These are phyloP conservation scores for Themeda triandra DNA, from an alignment of 176 grass and related monocot species.

Conservation along the genomic window DNA sequence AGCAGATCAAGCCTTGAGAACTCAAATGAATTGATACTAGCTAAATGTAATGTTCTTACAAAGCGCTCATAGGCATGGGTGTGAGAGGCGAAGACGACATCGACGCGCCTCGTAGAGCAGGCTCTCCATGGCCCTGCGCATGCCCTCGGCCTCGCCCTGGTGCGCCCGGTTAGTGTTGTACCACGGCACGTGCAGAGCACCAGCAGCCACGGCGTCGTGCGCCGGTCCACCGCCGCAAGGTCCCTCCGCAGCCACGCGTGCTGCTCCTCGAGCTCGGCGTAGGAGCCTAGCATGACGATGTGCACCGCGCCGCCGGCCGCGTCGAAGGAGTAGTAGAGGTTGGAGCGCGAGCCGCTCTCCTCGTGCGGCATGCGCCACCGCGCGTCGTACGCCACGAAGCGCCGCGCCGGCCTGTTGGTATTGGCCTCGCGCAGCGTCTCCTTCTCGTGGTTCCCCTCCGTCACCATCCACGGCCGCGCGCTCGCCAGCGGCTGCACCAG, in stretches of 20 bases:
- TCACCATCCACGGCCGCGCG: conserved; percentile 73
- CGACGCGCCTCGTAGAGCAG: conserved; percentile 49
- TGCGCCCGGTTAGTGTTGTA: conserved; percentile 67
- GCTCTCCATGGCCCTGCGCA: conserved; percentile 51
- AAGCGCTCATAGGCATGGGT: conserved; percentile 70
- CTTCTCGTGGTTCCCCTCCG: conserved; percentile 71
- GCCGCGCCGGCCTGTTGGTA: background rate
- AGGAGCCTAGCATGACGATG: conserved; percentile 66
- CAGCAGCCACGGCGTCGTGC: too few relatives aligned
- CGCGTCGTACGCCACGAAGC: conserved; percentile 56
- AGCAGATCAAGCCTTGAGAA: background rate
- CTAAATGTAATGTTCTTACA: conserved; percentile 7
- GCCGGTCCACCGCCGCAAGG: conserved; percentile 45
- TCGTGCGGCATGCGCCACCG: conserved; percentile 61
- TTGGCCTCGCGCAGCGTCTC: conserved; percentile 35
- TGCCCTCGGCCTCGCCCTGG: conserved; percentile 39
- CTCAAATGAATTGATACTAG: background rate
- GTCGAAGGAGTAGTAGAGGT: conserved; percentile 75
- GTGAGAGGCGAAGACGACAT: conserved; percentile 54
- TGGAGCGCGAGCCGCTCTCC: conserved; percentile 42
- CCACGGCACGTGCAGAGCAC: too few relatives aligned
- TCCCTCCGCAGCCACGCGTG: conserved; percentile 55
- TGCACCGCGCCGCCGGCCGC: conserved; percentile 29
- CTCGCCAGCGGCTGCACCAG: conserved; percentile 76
- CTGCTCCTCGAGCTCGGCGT: conserved; percentile 46